These are phyloP conservation scores for Primulina huaijiensis DNA, from an alignment of 257 asterid species.

Conservation along the genomic window DNA sequence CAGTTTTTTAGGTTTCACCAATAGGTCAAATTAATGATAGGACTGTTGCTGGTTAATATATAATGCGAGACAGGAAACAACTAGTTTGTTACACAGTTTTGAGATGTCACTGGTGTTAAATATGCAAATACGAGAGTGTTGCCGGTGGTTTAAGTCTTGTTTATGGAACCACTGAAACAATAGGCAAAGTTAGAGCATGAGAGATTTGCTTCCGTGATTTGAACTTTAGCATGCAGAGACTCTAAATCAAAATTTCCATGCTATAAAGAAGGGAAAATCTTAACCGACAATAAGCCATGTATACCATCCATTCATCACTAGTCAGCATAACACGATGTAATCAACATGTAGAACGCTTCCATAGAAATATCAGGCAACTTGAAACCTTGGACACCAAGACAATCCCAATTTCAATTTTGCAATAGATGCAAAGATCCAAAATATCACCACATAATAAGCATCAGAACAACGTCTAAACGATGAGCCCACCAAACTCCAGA, in stretches of 20 bases:
- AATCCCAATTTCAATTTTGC: neutral
- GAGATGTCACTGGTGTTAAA: too few relatives aligned
- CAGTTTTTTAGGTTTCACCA: too few relatives aligned
- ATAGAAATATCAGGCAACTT: constrained; percentile 11
- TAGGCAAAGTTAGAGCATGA: constrained; percentile 9
- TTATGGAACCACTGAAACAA: constrained; percentile 2
- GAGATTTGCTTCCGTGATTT: neutral
- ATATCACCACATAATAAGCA: constrained; percentile 13
- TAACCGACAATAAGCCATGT: neutral
- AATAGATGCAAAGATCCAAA: constrained; percentile 6
- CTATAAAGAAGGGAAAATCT: constrained; percentile 10
- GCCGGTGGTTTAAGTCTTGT: neutral
- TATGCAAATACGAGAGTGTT: too few relatives aligned
- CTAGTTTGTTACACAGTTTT: too few relatives aligned
- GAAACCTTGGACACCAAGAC: constrained; percentile 6
- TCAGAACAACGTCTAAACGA: constrained; percentile 11
- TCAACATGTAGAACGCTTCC: constrained; percentile 9
- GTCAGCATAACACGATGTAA: constrained; percentile 15
- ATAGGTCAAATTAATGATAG: too few relatives aligned
- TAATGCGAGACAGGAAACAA: too few relatives aligned
- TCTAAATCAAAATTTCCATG: constrained; percentile 7
- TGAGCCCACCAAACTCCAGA: neutral
- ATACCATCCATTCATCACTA: constrained; percentile 17
- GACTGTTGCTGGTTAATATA: too few relatives aligned
- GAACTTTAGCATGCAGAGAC: neutral